Evolutionary conservation across 495 filamentous ascomycete species (phyloP).

Genomic region (Pseudevernia furfuracea): DNA sequence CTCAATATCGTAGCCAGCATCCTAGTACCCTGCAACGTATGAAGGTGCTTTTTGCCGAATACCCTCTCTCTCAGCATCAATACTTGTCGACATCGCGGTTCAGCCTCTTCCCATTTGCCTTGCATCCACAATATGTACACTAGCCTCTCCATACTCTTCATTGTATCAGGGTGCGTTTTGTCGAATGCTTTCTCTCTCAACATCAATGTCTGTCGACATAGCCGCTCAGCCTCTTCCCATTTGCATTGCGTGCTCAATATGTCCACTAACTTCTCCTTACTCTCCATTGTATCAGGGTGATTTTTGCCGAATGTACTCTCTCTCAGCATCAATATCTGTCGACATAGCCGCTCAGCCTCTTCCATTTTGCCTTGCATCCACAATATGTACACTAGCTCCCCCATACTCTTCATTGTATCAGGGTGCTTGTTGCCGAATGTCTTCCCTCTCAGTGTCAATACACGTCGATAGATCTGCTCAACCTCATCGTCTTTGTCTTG

Average conservation of each 20-base stretch:
- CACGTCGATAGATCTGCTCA: constrained; percentile 25
- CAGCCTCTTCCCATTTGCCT: not conserved
- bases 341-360: constrained; percentile 28
- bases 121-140: not conserved
- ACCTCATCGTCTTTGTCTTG: constrained; percentile 27
- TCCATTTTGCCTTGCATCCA: not conserved
- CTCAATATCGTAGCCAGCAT: constrained; percentile 26
- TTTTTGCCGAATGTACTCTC: constrained; percentile 30
- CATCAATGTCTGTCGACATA: constrained; percentile 26
- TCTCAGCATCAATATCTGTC: constrained; percentile 25
- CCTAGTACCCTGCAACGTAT: constrained; percentile 25
- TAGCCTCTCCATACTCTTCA: constrained; percentile 29
- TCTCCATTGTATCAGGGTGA: constrained; percentile 27
- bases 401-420: constrained; percentile 29
- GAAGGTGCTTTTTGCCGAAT: constrained; percentile 29
- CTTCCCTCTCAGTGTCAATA: constrained; percentile 25
- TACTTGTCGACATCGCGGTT: constrained; percentile 13
- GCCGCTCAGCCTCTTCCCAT: constrained; percentile 33
- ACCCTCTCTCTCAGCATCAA: constrained; percentile 29
- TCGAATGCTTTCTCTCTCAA: constrained; percentile 28
- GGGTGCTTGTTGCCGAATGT: constrained; percentile 29
- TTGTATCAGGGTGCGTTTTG: constrained; percentile 27
- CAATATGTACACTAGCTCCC: constrained; percentile 21
- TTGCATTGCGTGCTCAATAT: constrained; percentile 27
- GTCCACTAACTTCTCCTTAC: constrained; percentile 26